Evolutionary conservation across 352 stramenopile species (phyloP).

Genomic region (Phytopythium cucurbitacearum): DNA sequence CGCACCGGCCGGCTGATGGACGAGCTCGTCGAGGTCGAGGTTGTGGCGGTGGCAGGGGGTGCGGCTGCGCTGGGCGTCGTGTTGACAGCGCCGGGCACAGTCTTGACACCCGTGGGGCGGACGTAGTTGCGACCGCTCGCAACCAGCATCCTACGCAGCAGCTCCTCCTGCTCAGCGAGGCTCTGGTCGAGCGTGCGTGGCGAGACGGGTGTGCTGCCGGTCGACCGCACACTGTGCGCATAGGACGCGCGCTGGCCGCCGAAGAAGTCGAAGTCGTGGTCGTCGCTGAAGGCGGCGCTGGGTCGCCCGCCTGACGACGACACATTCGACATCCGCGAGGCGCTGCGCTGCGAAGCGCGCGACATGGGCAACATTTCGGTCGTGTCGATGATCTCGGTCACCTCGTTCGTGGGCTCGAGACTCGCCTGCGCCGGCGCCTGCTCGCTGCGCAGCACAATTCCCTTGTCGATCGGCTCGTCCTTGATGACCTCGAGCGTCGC

Average conservation of each 20-base stretch:
- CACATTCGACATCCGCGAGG: background rate
- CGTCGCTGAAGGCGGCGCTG: constrained; percentile 6
- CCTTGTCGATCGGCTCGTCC: constrained; percentile 15
- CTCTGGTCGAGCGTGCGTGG: constrained; percentile 29
- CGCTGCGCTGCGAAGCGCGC: constrained; percentile 5
- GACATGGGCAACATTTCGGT: constrained; percentile 36
- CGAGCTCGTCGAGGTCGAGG: no score
- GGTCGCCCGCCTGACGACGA: background rate
- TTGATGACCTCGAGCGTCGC: constrained; percentile 31
- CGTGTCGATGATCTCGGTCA: constrained; percentile 44
- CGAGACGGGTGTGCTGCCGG: constrained; percentile 13
- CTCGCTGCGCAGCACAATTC: constrained; percentile 9
- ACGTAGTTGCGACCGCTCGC: constrained; percentile 9
- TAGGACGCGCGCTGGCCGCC: constrained; percentile 15
- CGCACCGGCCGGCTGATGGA: background rate
- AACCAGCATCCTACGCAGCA: constrained; percentile 38
- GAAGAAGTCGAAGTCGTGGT: constrained; percentile 22
- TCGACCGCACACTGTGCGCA: constrained; percentile 7
- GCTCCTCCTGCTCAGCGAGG: constrained; percentile 36
- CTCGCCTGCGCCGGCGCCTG: constrained; percentile 1
- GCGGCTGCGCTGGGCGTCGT: no score
- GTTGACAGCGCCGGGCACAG: background rate
- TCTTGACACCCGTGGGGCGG: background rate
- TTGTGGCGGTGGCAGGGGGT: no score
- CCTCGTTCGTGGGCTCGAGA: constrained; percentile 14